Percentiles rank a stretch among this genome's conserved stretches.
These are phyloP conservation scores for Albugo candida DNA, from an alignment of 352 stramenopile species.

Conservation along the genomic window DNA sequence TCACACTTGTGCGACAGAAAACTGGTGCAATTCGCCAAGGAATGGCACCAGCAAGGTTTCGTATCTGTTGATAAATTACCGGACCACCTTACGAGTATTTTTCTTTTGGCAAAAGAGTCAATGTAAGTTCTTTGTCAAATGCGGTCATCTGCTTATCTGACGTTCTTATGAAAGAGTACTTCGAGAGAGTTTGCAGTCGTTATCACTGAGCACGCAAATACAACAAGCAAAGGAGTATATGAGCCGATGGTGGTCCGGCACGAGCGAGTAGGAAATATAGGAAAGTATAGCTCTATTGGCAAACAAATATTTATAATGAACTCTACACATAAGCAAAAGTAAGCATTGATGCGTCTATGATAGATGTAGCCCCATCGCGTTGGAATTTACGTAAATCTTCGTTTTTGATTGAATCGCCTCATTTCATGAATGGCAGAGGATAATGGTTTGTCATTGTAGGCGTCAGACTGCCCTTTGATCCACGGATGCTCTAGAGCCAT, in stretches of 20 bases:
- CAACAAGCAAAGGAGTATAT: too few species aligned
- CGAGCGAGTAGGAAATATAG: too few species aligned
- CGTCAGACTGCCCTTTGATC: constrained; percentile 56
- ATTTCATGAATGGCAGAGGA: constrained; percentile 71
- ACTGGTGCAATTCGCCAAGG: background rate
- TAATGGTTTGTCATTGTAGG: constrained; percentile 62
- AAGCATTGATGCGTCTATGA: too few species aligned
- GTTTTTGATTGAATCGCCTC: constrained; percentile 81
- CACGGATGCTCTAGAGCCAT: constrained; percentile 60
- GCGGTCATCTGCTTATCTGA: background rate
- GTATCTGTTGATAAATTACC: constrained; percentile 30
- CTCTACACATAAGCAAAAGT: too few species aligned
- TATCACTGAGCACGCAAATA: constrained; percentile 31
- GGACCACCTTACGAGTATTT: constrained; percentile 32
- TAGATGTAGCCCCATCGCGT: too few species aligned
- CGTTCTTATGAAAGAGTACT: too few species aligned
- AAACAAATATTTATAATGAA: too few species aligned
- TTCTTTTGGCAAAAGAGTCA: constrained; percentile 32
- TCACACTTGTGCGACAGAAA: constrained; percentile 22
- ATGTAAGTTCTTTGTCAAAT: constrained; percentile 12
- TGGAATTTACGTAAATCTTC: constrained; percentile 44
- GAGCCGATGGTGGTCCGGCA: constrained; percentile 19
- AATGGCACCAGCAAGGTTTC: constrained; percentile 13
- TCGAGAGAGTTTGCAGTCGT: constrained; percentile 15
- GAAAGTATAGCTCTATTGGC: too few species aligned